A percentile compares a stretch with the other conserved stretches of the same genome.
These are phyloP conservation scores for Sonneratia caseolaris DNA, from an alignment of 345 rosid species.

Conservation along the genomic window DNA sequence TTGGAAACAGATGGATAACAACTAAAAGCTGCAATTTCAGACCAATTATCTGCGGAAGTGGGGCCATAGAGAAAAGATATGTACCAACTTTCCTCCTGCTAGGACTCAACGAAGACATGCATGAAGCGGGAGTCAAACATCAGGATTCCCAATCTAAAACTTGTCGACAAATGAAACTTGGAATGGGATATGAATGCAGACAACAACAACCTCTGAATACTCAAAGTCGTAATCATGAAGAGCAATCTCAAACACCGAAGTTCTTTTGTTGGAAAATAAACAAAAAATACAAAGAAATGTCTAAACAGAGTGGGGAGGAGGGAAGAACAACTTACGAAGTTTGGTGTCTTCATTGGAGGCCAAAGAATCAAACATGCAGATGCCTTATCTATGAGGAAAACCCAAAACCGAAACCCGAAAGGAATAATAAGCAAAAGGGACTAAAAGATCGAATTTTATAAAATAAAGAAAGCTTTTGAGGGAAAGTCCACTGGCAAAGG, in stretches of 20 bases:
- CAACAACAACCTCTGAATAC: neutral
- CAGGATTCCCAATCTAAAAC: neutral
- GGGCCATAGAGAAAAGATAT: neutral
- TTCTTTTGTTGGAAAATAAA: neutral
- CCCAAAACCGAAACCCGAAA: neutral
- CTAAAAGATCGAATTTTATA: neutral
- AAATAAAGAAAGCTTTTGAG: neutral
- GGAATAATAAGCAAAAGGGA: neutral
- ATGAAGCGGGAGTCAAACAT: neutral
- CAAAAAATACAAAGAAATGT: neutral
- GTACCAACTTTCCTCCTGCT: neutral
- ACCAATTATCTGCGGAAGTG: neutral
- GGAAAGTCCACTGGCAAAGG: neutral
- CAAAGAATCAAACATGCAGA: slow-evolving; percentile 9
- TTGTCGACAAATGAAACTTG: neutral
- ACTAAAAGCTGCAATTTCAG: neutral
- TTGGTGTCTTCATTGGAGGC: slow-evolving; percentile 11
- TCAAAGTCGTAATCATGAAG: neutral
- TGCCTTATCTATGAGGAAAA: slow-evolving; percentile 2
- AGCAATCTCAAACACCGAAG: neutral
- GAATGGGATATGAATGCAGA: neutral
- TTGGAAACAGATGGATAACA: neutral
- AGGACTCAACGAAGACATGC: neutral
- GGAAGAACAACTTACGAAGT: slow-evolving; percentile 7
- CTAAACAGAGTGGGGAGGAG: neutral